Percentiles rank a stretch among this genome's conserved stretches.
phyloP scores from a whole-genome alignment of 805 yeast genomes.

The Saccharomyces jurei region DNA sequence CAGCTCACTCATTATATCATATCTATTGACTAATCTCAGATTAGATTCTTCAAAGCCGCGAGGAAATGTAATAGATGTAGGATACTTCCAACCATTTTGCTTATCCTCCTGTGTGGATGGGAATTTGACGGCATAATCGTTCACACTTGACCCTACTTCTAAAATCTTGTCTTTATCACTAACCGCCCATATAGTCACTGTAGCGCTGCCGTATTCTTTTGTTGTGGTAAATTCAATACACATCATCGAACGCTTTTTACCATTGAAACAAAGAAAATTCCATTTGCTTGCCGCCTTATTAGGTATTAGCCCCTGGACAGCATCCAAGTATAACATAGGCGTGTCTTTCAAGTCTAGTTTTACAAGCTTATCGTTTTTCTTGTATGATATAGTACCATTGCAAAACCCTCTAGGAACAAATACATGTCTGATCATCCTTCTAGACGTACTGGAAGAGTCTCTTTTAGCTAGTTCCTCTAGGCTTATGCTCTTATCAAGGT shows the following conservation, averaged over 20 bases:
- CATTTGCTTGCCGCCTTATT: slow-evolving; percentile 91
- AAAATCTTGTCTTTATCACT: slow-evolving; percentile 48
- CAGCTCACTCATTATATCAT: slow-evolving; percentile 83
- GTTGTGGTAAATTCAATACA: slow-evolving; percentile 87
- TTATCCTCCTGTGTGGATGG: slow-evolving; percentile 37
- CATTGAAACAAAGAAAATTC: slow-evolving; percentile 79
- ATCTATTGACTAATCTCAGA: slow-evolving; percentile 63
- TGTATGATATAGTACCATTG: slow-evolving; percentile 44
- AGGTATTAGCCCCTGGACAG: slow-evolving; percentile 86
- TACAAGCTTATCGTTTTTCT: slow-evolving; percentile 2
- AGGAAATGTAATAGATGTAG: slow-evolving; percentile 36
- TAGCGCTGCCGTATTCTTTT: slow-evolving; percentile 47
- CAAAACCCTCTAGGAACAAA: slow-evolving; percentile 78
- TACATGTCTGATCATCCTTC: slow-evolving; percentile 48
- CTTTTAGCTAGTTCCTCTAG: not conserved
- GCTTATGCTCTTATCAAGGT: slow-evolving; percentile 40
- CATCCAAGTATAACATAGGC: slow-evolving; percentile 67
- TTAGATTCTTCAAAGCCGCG: slow-evolving; percentile 37
- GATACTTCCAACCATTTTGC: slow-evolving; percentile 74
- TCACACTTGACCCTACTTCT: slow-evolving; percentile 43
- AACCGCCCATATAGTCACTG: slow-evolving; percentile 32
- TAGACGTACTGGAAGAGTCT: slow-evolving; percentile 18
- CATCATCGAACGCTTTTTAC: slow-evolving; percentile 53
- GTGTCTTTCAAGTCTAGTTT: slow-evolving; percentile 23
- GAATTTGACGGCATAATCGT: slow-evolving; percentile 35